Conservation (phyloP, 352 stramenopile genomes). For the Phytopythium cucurbitacearum region DNA sequence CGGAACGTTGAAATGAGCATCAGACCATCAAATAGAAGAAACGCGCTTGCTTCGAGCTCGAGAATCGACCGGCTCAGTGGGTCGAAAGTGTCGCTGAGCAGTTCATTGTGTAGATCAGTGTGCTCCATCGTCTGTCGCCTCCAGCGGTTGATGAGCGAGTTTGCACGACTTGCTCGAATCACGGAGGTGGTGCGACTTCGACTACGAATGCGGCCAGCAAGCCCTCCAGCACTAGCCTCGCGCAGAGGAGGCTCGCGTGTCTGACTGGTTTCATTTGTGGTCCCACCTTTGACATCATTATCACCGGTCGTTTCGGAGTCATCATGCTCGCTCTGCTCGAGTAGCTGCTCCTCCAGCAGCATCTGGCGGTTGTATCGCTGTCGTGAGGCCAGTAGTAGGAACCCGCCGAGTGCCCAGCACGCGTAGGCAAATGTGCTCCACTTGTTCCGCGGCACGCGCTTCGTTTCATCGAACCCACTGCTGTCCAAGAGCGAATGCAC, state of each 20-base stretch:
- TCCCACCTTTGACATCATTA: background rate
- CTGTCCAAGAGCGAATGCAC: slow-evolving; percentile 63
- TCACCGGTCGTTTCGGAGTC: background rate
- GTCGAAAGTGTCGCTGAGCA: slow-evolving; percentile 55
- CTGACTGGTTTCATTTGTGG: too few relatives aligned
- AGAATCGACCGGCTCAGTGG: slow-evolving; percentile 48
- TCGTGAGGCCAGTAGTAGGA: slow-evolving; percentile 27
- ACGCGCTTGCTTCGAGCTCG: slow-evolving; percentile 56
- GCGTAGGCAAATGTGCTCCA: slow-evolving; percentile 76
- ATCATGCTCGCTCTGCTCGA: slow-evolving; percentile 35
- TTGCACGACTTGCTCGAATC: slow-evolving; percentile 31
- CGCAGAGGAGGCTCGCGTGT: too few relatives aligned
- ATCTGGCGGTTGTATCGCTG: slow-evolving; percentile 16
- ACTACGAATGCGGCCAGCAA: slow-evolving; percentile 8
- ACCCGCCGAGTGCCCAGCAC: slow-evolving; percentile 56
- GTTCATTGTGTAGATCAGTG: slow-evolving; percentile 27
- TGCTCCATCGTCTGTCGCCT: slow-evolving; percentile 46
- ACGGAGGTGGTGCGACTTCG: slow-evolving; percentile 40
- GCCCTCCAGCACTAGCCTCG: background rate
- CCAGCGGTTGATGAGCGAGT: slow-evolving; percentile 63
- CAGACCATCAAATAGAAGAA: slow-evolving; percentile 58
- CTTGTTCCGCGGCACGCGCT: slow-evolving; percentile 58
- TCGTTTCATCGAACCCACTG: slow-evolving; percentile 64
- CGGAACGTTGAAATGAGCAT: slow-evolving; percentile 64
- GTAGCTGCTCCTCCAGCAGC: slow-evolving; percentile 8